Evolutionary conservation across 495 filamentous ascomycete species (phyloP).

Genomic region (Filosporella fistucella): DNA sequence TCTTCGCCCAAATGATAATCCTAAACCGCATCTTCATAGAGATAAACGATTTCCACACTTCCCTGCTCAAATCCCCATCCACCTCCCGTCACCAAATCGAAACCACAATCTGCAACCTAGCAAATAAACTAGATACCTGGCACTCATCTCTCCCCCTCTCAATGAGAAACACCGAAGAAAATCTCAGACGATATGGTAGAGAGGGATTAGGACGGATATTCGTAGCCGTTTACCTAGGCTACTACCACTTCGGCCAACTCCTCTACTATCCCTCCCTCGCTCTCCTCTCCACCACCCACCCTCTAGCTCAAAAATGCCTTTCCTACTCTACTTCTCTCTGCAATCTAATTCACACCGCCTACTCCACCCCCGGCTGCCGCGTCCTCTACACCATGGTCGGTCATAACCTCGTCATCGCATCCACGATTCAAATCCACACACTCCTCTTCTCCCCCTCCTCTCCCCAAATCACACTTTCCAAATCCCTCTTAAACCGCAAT

Average conservation of each 20-base stretch:
- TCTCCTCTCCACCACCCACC: too few relatives aligned
- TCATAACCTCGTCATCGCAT: conserved; percentile 36
- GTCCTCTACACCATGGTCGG: conserved; percentile 34
- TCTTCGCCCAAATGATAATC: conserved; percentile 32
- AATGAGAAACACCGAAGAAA: conserved; percentile 30
- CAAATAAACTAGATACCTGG: conserved; percentile 27
- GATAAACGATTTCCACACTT: conserved; percentile 31
- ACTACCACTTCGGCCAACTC: conserved; percentile 37
- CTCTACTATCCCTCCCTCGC: conserved; percentile 36
- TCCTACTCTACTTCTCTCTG: conserved; percentile 28
- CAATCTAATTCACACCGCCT: conserved; percentile 30
- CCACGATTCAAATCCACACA: conserved; percentile 36
- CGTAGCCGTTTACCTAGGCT: conserved; percentile 35
- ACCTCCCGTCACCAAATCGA: conserved; percentile 9
- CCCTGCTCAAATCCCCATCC: conserved; percentile 10
- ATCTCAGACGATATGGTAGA: conserved; percentile 24
- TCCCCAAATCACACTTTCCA: conserved; percentile 18
- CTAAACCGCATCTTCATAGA: conserved; percentile 28
- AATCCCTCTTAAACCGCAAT: conserved; percentile 30
- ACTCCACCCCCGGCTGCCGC: conserved; percentile 28
- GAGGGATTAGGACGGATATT: conserved; percentile 34
- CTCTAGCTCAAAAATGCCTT: conserved; percentile 33
- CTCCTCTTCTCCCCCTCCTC: conserved; percentile 28
- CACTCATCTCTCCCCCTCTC: conserved; percentile 24
- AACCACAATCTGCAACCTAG: conserved; percentile 19